phyloP scores from a whole-genome alignment of 768 basidiomycete genomes.

The Amanita jacksonii region DNA sequence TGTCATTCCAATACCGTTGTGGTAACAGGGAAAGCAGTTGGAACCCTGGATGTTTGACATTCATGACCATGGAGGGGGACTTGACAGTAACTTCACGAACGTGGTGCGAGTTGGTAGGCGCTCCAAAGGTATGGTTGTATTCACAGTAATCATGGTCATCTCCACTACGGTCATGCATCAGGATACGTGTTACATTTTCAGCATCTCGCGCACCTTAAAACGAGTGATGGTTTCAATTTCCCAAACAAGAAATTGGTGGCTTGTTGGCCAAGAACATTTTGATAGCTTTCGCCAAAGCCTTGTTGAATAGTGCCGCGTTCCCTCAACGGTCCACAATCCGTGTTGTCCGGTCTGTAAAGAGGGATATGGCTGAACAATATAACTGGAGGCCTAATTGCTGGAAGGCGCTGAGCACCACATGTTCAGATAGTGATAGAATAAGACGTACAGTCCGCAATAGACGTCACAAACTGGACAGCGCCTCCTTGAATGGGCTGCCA shows the following conservation, averaged over 20 bases:
- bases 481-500: conserved; percentile 44
- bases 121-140: conserved; percentile 37
- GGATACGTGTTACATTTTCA: conserved; percentile 5
- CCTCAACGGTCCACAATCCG: conserved; percentile 67
- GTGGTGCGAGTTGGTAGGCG: conserved; percentile 15
- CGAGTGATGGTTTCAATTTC: conserved; percentile 49
- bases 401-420: background rate
- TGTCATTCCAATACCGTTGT: conserved; percentile 5
- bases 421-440: background rate
- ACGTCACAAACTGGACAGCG: conserved; percentile 44
- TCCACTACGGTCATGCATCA: conserved; percentile 46
- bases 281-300: conserved; percentile 73
- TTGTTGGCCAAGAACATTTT: conserved; percentile 68
- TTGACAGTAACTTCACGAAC: conserved; percentile 80
- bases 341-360: conserved; percentile 59
- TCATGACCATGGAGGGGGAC: conserved; percentile 86
- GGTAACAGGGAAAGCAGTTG: conserved; percentile 68
- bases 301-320: conserved; percentile 67
- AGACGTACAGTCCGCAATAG: conserved; percentile 27
- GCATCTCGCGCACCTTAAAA: conserved; percentile 55
- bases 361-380: conserved; percentile 85
- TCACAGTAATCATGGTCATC: conserved; percentile 97
- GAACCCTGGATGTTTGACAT: conserved; percentile 76
- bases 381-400: conserved; percentile 30
- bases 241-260: conserved; percentile 61